Evolutionary conservation across 441 rosid genomes (phyloP).

Genomic region (Erysimum cheiri): DNA sequence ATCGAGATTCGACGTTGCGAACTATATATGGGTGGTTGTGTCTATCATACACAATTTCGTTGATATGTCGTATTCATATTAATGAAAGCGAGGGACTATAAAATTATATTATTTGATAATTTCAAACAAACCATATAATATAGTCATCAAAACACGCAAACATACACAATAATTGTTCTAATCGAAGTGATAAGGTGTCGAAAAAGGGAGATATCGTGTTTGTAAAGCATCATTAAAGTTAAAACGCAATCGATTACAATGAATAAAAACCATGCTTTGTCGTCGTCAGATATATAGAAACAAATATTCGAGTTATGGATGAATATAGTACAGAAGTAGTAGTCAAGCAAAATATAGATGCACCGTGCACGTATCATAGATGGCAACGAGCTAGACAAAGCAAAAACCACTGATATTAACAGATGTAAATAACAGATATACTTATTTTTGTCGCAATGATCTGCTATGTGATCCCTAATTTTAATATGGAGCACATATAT

Average conservation of each 20-base stretch:
- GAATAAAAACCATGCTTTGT: conserved; percentile 15
- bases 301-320: conserved; percentile 10
- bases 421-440: background rate
- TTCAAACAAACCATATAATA: conserved; percentile 3
- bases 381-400: conserved; percentile 10
- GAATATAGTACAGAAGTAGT: background rate
- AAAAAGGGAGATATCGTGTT: conserved; percentile 38
- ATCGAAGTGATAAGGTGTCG: conserved; percentile 35
- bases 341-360: background rate
- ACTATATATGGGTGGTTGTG: conserved; percentile 23
- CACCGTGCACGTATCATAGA: conserved; percentile 18
- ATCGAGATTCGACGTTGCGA: conserved; percentile 30
- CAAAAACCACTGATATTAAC: background rate
- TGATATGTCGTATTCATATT: conserved; percentile 35
- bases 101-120: background rate
- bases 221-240: conserved; percentile 42
- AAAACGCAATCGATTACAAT: conserved; percentile 37
- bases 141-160: conserved; percentile 33
- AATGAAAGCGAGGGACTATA: conserved; percentile 7
- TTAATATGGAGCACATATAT: background rate
- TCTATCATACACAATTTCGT: conserved; percentile 1
- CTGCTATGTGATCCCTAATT: background rate
- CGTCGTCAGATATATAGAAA: background rate
- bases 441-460: background rate
- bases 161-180: conserved; percentile 39